Evolutionary conservation across 306 rosid species (phyloP), one percentile per base, ranked within the genome.

Genomic region (Prinsepia uniflora): DNA sequence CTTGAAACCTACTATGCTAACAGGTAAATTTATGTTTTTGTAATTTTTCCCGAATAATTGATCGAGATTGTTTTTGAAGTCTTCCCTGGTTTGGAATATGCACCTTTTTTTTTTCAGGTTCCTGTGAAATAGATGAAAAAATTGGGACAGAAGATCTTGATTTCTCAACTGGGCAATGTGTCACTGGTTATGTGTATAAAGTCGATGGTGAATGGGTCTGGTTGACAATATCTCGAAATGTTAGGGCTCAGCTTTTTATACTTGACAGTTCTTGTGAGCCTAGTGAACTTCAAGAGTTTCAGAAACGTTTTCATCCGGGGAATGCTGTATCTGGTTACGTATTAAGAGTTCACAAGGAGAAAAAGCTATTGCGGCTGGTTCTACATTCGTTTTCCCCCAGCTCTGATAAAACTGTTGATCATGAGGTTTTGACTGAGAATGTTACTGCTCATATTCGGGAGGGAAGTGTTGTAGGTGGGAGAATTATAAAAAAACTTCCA

Each of bases 191-290:
- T 84, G 90, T 87, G 50, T 86, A 75, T 74, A 91, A 91, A 75
- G 95, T 91, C 53, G 92, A 86, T 41, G 72, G 85, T 20, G 96
- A 91, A 39, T 94, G 99, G 99, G 84, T 86, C 63, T 84, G 92
- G 96, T 70, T 94, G 77, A 70, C 95, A 46, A 77, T 87, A 74
- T 84, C 95, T 44, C 88, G 89, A 67, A 76, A 78, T 76, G 83
- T 86, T 15, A 83, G 82, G 71, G 99, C 92, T 65, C 92, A 81
- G 74, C 83, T 94, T 42, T 81, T 84, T 77, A 81, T 94, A 81
- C 95, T 94, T 20, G 96, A 94, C 70, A 89, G 87, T 80, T 74
- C 97, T 41, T 77, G 78, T 22, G 95, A 94, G 75, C 95, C 99
- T 55, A 76, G 76, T 76, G 96, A 89, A 67, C 95, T 91, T 65